Evolutionary conservation across 2,329 filamentous ascomycete genomes (phyloP).

Genomic region (Phaeosphaeriaceae sp.): DNA sequence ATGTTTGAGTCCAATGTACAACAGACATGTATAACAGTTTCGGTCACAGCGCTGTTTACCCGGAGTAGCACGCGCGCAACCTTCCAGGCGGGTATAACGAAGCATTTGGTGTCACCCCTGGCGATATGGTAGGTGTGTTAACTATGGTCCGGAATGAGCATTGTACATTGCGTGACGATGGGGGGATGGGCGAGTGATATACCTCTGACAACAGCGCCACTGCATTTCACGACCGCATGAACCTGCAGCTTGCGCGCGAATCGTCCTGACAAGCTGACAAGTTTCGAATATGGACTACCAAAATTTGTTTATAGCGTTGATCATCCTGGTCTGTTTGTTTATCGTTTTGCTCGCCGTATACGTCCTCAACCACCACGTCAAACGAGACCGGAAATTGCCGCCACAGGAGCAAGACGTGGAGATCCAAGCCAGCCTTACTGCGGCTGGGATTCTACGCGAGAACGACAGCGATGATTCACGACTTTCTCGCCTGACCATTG

Average conservation of each 20-base stretch:
- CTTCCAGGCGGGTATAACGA: neutral
- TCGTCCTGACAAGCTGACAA: neutral
- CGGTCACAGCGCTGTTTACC: constrained; percentile 1
- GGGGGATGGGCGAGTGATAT: constrained; percentile 2
- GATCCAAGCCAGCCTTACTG: constrained; percentile 6
- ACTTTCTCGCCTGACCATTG: constrained; percentile 7
- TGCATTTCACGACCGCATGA: constrained; percentile 1
- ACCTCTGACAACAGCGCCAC: constrained; percentile 7
- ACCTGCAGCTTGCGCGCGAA: neutral
- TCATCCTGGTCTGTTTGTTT: constrained; percentile 19
- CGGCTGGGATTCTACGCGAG: constrained; percentile 9
- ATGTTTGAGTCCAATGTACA: neutral
- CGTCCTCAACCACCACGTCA: constrained; percentile 17
- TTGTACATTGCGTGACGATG: neutral
- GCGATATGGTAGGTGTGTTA: neutral
- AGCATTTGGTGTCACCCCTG: neutral
- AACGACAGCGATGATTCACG: constrained; percentile 13
- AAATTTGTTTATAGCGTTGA: constrained; percentile 22
- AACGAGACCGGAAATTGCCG: constrained; percentile 3
- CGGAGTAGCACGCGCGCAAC: constrained; percentile 3
- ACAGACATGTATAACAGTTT: neutral
- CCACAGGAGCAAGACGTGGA: constrained; percentile 2
- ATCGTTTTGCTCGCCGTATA: constrained; percentile 25
- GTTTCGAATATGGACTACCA: neutral
- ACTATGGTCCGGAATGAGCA: neutral